Base-by-base conservation (phyloP, 441 rosid species). In the Oxalis stricta region DNA sequence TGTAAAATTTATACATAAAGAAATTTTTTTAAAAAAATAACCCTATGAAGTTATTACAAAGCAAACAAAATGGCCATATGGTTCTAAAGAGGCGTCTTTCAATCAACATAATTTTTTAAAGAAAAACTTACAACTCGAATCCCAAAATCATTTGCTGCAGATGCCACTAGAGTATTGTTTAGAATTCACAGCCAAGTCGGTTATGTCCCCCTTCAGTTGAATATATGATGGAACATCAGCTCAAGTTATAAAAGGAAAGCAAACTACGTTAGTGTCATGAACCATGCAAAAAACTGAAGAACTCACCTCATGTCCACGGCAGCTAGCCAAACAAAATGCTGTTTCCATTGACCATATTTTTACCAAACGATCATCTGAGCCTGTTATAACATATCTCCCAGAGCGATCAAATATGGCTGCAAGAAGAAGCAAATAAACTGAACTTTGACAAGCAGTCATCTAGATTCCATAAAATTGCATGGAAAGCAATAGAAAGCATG, bases 311-410 rank as follows among this genome's bases (percentile, higher is more conserved):
- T 82, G 92, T 40, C 92, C 92, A 38, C 92, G 82, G 58, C 92
- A 82, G 69, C 92, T 78, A 56, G 84, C 83, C 77, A 82, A 72
- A 60, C 86, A 82, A 66, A 78, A 76, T 30, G 87, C 92, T 65
- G 84, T 71, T 76, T 82, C 92, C 92, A 78, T 77, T 10, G 92
- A 82, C 92, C 92, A 82, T 55, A 82, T 73, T 68, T 82, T 82
- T 62, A 82, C 92, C 55, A 82, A 79, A 50, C 92, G 77, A 58
- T 82, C 92, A 71, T 82, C 92, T 0, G 92, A 78, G 59, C 92
- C 92, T 38, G 92, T 78, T 52, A 82, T 78, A 45, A 76, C 86
- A 52, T 75, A 78, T 65, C 92, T 82, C 53, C 92, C 92, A 1
- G 73, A 75, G 45, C 84, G 84, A 52, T 82, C 86, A 61, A 82